A percentile compares a stretch with the other conserved stretches of the same genome.
These are phyloP conservation scores for Corchorus capsularis DNA, from an alignment of 345 rosid genomes.

Conservation along the genomic window DNA sequence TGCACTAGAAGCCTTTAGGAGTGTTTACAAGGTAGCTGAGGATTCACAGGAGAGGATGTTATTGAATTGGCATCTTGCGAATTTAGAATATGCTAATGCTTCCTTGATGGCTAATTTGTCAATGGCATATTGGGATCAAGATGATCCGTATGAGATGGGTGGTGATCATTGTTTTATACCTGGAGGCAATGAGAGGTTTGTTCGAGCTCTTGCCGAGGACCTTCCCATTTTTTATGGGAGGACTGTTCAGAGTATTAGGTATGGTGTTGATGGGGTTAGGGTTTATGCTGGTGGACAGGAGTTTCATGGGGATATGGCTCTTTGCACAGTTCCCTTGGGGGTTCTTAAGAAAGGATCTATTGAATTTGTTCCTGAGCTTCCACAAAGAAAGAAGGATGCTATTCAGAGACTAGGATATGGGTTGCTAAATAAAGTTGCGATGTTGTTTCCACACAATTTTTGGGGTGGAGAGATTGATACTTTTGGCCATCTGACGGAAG, in stretches of 20 bases:
- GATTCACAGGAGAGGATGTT: conserved; percentile 81
- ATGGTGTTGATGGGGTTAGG: conserved; percentile 74
- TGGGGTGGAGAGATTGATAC: conserved; percentile 97
- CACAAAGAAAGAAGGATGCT: conserved; percentile 76
- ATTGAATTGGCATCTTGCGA: conserved; percentile 93
- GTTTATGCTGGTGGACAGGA: conserved; percentile 78
- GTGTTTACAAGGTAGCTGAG: conserved; percentile 78
- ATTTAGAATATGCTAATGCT: conserved; percentile 94
- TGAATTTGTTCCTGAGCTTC: conserved; percentile 86
- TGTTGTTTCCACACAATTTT: conserved; percentile 84
- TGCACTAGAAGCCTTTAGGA: conserved; percentile 82
- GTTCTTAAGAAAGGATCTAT: conserved; percentile 81
- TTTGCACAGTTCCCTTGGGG: conserved; percentile 83
- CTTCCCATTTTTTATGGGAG: conserved; percentile 79
- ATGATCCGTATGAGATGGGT: conserved; percentile 98
- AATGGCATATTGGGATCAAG: conserved; percentile 98
- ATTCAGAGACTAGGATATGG: conserved; percentile 85
- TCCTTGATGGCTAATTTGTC: conserved; percentile 83
- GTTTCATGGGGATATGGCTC: conserved; percentile 85
- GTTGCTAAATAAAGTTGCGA: conserved; percentile 82
- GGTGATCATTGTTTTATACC: conserved; percentile 98
- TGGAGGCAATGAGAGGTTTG: conserved; percentile 85
- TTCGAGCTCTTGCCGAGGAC: conserved; percentile 83
- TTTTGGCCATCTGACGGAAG: conserved; percentile 86
- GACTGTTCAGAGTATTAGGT: conserved; percentile 73